Conservation (phyloP, 768 basidiomycete species). For the Pleurotus salmoneostramineus region DNA sequence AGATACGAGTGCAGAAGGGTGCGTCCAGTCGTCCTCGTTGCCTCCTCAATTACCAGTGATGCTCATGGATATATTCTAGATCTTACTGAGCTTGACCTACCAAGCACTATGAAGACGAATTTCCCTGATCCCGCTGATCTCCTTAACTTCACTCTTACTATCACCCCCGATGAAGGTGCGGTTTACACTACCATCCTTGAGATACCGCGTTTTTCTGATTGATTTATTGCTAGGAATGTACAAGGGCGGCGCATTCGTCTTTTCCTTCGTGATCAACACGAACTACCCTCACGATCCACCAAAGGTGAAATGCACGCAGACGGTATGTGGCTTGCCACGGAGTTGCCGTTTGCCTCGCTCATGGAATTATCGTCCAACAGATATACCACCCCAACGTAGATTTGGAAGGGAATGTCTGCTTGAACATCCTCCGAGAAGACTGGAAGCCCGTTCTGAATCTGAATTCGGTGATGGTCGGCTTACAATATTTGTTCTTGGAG, state of each 20-base stretch:
- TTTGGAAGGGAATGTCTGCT: conserved; percentile 95
- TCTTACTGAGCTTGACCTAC: conserved; percentile 93
- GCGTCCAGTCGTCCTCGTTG: conserved; percentile 11
- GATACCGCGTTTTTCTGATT: conserved; percentile 1
- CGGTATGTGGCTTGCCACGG: conserved; percentile 49
- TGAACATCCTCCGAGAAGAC: conserved; percentile 98
- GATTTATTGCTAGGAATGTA: conserved; percentile 77
- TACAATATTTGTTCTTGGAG: conserved; percentile 98
- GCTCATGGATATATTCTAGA: conserved; percentile 43
- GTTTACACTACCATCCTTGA: conserved; percentile 4
- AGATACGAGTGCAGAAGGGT: conserved; percentile 99
- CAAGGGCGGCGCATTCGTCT: conserved; percentile 89
- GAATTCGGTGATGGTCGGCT: conserved; percentile 96
- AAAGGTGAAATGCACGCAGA: conserved; percentile 97
- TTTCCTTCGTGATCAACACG: conserved; percentile 94
- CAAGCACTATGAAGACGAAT: conserved; percentile 91
- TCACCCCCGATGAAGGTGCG: conserved; percentile 94
- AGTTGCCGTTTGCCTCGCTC: not conserved
- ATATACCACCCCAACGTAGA: conserved; percentile 99
- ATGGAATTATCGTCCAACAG: conserved; percentile 33
- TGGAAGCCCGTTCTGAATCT: conserved; percentile 99
- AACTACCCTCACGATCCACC: conserved; percentile 99
- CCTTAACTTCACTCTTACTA: conserved; percentile 93
- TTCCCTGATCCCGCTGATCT: conserved; percentile 93
- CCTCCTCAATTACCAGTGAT: not conserved